Base-by-base conservation (phyloP, 2,329 filamentous ascomycete genomes). In the Paraphaeosphaeria sporulosa region DNA sequence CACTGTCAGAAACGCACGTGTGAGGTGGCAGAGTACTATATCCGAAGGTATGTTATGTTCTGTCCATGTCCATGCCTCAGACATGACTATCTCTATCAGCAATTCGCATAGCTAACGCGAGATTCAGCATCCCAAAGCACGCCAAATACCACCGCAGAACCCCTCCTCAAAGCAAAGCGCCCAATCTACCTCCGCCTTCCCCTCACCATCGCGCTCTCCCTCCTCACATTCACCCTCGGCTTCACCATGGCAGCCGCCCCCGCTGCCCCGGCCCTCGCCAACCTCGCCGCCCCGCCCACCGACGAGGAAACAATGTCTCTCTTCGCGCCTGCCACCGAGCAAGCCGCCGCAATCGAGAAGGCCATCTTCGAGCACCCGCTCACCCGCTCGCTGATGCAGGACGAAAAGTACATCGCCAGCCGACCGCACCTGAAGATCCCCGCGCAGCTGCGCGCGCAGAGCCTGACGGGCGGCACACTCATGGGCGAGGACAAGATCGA, bases 351-450 rank as follows among this genome's bases (percentile, higher is more conserved):
- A 63, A 87, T 96, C 69, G 90, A 97, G 66, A 83, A 87, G 9
- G 86, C 87, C 72, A 92, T 98, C 76, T 86, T 89, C 71, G 86
- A 83, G 48, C 93, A 95, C 80, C 90, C 92, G 1, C 76, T 96
- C n/a, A 85, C 90, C 4, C 76, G 83, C n/a, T 82, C 85, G 44
- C 82, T 98, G 52, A 89, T 94, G 49, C 78, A 79, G 19, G 84
- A 91, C 69, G 82, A 88, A 0, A 85, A 86, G 27, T 90, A 90
- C 77, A 85, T 82, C 36, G 93, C 96, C 77, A 90, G 90, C 36
- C 87, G 95, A 43, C 94, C 94, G 12, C 93, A 97, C 75, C 82
- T 97, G 75, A 95, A 94, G 79, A 90, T 97, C 72, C 93, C 94
- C 0, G 82, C 84, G 27, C 78, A 84, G 2, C 85, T 93, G 76